A percentile compares a stretch with the other conserved stretches of the same genome.
Evolutionary conservation across 2,329 filamentous ascomycete genomes (phyloP).

Genomic region (Metarhizium sp.): DNA sequence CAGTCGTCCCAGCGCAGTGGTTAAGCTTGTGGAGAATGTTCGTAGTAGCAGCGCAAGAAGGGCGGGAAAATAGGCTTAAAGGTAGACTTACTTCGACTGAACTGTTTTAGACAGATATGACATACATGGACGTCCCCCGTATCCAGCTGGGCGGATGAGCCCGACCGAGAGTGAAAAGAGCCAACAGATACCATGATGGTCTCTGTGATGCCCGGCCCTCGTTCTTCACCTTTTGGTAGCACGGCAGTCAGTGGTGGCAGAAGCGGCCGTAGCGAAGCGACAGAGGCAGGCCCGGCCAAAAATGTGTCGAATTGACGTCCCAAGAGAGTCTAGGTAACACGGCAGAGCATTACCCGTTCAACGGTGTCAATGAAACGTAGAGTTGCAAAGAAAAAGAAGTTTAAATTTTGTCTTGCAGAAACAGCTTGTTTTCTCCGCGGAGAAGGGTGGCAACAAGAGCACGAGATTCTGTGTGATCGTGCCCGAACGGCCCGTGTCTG

Average conservation of each 20-base stretch:
- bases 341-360: background rate
- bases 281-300: background rate
- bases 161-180: constrained; percentile 4
- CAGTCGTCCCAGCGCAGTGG: background rate
- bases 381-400: background rate
- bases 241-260: background rate
- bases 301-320: background rate
- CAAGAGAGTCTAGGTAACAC: background rate
- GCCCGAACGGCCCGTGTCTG: background rate
- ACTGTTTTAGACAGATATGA: constrained; percentile 8
- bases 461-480: background rate
- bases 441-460: background rate
- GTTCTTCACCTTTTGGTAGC: background rate
- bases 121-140: constrained; percentile 6
- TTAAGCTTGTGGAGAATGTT: background rate
- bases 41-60: background rate
- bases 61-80: background rate
- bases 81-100: constrained; percentile 5
- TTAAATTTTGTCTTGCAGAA: background rate
- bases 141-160: constrained; percentile 2
- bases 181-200: constrained; percentile 2
- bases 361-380: background rate
- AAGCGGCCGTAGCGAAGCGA: background rate
- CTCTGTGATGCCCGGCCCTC: background rate
- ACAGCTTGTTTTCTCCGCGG: background rate